Conservation (phyloP, 441 rosid genomes). For the Erodium moschatum region DNA sequence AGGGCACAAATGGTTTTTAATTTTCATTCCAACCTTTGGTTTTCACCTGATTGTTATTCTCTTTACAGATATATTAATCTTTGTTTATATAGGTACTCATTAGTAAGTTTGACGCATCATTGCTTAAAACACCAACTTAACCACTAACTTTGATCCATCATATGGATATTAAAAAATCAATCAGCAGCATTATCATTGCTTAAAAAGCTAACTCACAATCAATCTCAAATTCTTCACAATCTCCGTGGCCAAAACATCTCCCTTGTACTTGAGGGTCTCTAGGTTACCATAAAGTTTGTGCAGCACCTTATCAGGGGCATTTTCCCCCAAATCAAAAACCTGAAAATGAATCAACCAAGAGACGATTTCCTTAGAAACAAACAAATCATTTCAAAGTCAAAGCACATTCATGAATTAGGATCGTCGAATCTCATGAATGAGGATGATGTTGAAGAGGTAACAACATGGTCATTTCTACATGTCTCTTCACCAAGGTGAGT, state of each 20-base stretch:
- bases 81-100: neutral
- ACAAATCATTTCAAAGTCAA: neutral
- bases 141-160: neutral
- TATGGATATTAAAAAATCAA: neutral
- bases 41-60: no score
- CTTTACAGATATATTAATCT: neutral
- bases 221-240: conserved; percentile 36
- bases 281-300: conserved; percentile 30
- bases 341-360: conserved; percentile 14
- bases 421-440: no score
- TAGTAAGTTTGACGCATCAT: no score
- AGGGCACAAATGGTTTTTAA: no score
- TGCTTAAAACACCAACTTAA: no score
- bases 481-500: no score
- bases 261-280: conserved; percentile 22
- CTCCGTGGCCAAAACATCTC: conserved; percentile 35
- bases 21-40: no score
- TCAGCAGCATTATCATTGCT: neutral
- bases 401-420: no score
- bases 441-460: no score
- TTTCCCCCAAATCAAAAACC: conserved; percentile 40
- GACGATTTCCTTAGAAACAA: no score
- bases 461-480: no score
- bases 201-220: conserved; percentile 30
- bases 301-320: conserved; percentile 36